These are phyloP conservation scores for Marchantia polymorpha DNA, from an alignment of 225 moss, liverwort and hornwort genomes.

Conservation along the genomic window DNA sequence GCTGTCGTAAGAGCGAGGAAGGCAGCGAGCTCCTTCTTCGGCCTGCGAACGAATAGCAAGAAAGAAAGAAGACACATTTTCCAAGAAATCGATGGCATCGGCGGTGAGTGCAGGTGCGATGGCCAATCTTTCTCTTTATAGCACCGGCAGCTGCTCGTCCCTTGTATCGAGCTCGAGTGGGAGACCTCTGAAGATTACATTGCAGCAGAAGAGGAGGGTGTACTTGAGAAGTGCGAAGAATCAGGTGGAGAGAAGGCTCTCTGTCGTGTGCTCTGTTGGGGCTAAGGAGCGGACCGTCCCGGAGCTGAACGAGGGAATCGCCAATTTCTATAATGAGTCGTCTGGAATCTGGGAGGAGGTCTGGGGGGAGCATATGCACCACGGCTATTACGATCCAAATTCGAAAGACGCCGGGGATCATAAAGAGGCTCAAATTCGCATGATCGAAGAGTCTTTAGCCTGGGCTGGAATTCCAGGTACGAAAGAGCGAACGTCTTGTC, in stretches of 20 bases:
- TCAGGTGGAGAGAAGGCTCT: background rate
- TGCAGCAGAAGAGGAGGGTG: background rate
- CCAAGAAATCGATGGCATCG: too few species aligned
- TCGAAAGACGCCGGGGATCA: conserved; percentile 38
- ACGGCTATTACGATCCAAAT: conserved; percentile 70
- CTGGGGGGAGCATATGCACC: conserved; percentile 99
- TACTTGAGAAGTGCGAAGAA: background rate
- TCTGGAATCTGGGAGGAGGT: conserved; percentile 90
- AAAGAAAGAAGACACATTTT: too few species aligned
- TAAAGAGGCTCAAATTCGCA: conserved; percentile 70
- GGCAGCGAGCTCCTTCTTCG: too few species aligned
- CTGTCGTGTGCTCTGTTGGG: conserved; percentile 14
- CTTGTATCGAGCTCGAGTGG: background rate
- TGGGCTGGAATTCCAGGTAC: conserved; percentile 82
- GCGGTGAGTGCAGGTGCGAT: background rate
- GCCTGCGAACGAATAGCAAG: too few species aligned
- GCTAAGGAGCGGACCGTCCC: conserved; percentile 47
- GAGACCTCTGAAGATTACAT: background rate
- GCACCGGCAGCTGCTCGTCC: background rate
- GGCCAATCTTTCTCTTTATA: background rate
- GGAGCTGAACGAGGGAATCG: conserved; percentile 94
- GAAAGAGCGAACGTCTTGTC: background rate
- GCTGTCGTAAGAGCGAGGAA: too few species aligned
- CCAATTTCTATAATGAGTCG: conserved; percentile 88
- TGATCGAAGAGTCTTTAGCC: conserved; percentile 84